Evolutionary conservation across 164 flowering plant species (phyloP).

Genomic region (Chloranthus sessilifolius): DNA sequence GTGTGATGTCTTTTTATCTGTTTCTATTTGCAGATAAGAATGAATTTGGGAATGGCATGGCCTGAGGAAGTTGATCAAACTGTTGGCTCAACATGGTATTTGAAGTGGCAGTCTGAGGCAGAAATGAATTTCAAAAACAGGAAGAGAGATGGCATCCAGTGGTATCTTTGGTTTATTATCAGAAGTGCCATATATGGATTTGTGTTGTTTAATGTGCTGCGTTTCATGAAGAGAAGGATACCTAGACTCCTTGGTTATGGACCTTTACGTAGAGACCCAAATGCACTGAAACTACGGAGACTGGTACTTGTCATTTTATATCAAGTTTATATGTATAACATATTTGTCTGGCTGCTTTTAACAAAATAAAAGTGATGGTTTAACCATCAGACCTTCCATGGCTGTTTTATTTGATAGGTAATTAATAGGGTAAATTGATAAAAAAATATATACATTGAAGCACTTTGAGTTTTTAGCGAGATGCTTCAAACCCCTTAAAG

Average conservation of each 20-base stretch:
- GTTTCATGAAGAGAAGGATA: conserved; percentile 51
- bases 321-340: no score
- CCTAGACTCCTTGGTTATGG: conserved; percentile 69
- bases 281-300: conserved; percentile 48
- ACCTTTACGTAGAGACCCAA: conserved; percentile 69
- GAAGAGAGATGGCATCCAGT: conserved; percentile 38
- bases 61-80: conserved; percentile 63
- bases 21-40: conserved; percentile 44
- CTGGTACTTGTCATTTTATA: conserved; percentile 43
- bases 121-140: conserved; percentile 56
- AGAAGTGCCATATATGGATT: conserved; percentile 55
- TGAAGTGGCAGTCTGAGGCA: conserved; percentile 81
- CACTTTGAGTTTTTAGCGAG: no score
- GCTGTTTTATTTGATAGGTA: no score
- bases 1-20: neutral
- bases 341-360: no score
- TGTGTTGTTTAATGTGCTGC: conserved; percentile 48
- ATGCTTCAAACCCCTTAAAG: no score
- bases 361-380: no score
- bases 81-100: conserved; percentile 76
- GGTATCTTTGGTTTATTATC: conserved; percentile 59
- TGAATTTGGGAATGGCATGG: conserved; percentile 85
- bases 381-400: no score
- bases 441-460: no score
- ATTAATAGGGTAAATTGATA: no score